phyloP scores from a whole-genome alignment of 768 basidiomycete species.

The Tylopilus sp. region DNA sequence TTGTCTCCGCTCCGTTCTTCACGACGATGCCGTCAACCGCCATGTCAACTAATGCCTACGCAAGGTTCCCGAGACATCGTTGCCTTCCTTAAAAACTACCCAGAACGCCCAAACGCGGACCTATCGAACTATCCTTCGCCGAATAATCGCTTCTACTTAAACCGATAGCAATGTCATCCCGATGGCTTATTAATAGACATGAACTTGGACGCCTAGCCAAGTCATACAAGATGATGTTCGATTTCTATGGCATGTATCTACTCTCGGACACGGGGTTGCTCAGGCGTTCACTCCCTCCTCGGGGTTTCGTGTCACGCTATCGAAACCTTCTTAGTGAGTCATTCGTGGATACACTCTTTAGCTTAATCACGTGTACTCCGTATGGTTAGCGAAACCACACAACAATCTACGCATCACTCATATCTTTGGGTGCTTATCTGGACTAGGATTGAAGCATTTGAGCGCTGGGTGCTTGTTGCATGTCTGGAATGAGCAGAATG shows the following conservation, averaged over 20 bases:
- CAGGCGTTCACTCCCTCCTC: constrained; percentile 45
- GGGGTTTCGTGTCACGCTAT: constrained; percentile 54
- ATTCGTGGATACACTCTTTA: neutral
- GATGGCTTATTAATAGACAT: constrained; percentile 61
- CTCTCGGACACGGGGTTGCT: constrained; percentile 57
- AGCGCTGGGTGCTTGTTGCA: constrained; percentile 68
- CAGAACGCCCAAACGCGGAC: constrained; percentile 7
- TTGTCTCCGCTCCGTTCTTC: constrained; percentile 7
- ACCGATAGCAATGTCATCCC: constrained; percentile 53
- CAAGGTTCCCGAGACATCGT: constrained; percentile 22
- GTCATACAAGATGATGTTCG: constrained; percentile 73
- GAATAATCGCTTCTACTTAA: constrained; percentile 64
- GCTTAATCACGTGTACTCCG: neutral
- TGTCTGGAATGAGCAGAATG: constrained; percentile 67
- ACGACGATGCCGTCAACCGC: neutral
- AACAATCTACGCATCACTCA: constrained; percentile 77
- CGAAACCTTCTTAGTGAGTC: constrained; percentile 64
- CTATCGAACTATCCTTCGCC: constrained; percentile 18
- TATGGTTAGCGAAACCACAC: constrained; percentile 55
- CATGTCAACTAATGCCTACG: constrained; percentile 13
- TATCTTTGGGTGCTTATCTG: constrained; percentile 72
- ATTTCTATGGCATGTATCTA: constrained; percentile 77
- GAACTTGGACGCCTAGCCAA: constrained; percentile 58
- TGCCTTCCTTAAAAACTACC: constrained; percentile 27
- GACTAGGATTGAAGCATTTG: constrained; percentile 61